Evolutionary conservation across 2,329 filamentous ascomycete species (phyloP).

Genomic region (Tolypocladium cylindrosporum): DNA sequence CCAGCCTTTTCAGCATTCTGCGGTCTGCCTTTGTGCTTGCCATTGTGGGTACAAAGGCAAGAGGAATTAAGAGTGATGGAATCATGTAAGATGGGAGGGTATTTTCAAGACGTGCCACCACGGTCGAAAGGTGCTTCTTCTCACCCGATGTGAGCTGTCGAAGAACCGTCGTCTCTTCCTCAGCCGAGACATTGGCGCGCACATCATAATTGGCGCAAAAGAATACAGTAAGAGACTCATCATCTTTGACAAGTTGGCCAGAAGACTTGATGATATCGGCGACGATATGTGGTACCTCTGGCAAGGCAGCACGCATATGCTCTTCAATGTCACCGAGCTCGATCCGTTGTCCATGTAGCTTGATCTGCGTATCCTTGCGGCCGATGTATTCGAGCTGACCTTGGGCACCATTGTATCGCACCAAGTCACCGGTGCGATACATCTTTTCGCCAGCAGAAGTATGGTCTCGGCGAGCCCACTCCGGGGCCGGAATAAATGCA

Average conservation of each 20-base stretch:
- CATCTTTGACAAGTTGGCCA: not conserved
- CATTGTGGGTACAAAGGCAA: not conserved
- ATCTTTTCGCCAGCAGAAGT: not conserved
- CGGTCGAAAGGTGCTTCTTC: not conserved
- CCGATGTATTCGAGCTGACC: not conserved
- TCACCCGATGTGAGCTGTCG: not conserved
- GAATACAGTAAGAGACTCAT: not conserved
- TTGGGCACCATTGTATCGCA: not conserved
- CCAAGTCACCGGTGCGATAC: conserved; percentile 1
- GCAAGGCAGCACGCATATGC: not conserved
- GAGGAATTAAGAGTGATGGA: not conserved
- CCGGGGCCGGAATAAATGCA: not conserved
- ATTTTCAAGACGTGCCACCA: not conserved
- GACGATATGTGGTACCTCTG: not conserved
- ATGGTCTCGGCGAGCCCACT: not conserved
- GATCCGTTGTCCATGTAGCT: not conserved
- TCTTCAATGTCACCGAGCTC: conserved; percentile 1
- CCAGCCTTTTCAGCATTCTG: not conserved
- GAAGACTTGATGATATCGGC: not conserved
- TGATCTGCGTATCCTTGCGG: not conserved
- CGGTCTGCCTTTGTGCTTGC: not conserved
- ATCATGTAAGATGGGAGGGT: not conserved
- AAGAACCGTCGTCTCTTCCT: not conserved
- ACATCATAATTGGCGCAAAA: not conserved
- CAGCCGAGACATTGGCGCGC: not conserved